Percentiles rank a stretch among this genome's conserved stretches.
Conservation (phyloP, 371 early-diverging fungal genomes). For the Batrachochytrium dendrobatidis region DNA sequence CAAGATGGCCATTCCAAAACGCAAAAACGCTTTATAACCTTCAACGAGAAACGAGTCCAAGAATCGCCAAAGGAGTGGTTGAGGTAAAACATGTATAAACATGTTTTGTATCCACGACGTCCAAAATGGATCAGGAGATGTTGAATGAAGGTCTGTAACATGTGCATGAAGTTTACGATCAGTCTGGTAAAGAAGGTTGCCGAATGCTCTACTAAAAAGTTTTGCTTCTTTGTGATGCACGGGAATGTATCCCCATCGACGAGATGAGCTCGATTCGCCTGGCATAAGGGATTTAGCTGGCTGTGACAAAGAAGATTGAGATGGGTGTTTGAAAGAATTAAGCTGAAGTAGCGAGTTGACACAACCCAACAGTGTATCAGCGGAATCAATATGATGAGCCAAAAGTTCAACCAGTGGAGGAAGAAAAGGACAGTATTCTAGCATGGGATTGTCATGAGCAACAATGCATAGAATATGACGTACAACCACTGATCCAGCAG, state of each 20-base stretch:
- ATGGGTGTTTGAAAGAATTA: neutral
- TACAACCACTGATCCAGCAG: slow-evolving; percentile 13
- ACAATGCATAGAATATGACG: slow-evolving; percentile 32
- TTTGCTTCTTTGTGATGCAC: slow-evolving; percentile 31
- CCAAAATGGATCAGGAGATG: slow-evolving; percentile 30
- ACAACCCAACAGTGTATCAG: slow-evolving; percentile 15
- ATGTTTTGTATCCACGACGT: slow-evolving; percentile 29
- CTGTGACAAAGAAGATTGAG: neutral
- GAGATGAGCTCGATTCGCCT: neutral
- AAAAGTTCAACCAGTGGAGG: slow-evolving; percentile 24
- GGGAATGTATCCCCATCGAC: slow-evolving; percentile 31
- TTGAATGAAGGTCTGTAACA: slow-evolving; percentile 20
- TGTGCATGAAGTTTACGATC: slow-evolving; percentile 25
- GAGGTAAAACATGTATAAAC: slow-evolving; percentile 25
- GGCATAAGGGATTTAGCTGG: neutral
- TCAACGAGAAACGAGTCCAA: slow-evolving; percentile 35
- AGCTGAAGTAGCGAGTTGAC: neutral
- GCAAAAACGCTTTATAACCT: slow-evolving; percentile 31
- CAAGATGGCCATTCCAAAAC: slow-evolving; percentile 28
- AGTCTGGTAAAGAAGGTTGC: slow-evolving; percentile 23
- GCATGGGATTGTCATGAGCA: slow-evolving; percentile 32
- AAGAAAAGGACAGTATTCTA: slow-evolving; percentile 38
- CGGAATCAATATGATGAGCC: slow-evolving; percentile 27
- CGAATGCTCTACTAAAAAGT: slow-evolving; percentile 28
- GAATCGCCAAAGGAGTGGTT: slow-evolving; percentile 27